A percentile compares a stretch with the other conserved stretches of the same genome.
phyloP scores from a whole-genome alignment of 2,329 filamentous ascomycete genomes.

The Arthrinium puccinioides region DNA sequence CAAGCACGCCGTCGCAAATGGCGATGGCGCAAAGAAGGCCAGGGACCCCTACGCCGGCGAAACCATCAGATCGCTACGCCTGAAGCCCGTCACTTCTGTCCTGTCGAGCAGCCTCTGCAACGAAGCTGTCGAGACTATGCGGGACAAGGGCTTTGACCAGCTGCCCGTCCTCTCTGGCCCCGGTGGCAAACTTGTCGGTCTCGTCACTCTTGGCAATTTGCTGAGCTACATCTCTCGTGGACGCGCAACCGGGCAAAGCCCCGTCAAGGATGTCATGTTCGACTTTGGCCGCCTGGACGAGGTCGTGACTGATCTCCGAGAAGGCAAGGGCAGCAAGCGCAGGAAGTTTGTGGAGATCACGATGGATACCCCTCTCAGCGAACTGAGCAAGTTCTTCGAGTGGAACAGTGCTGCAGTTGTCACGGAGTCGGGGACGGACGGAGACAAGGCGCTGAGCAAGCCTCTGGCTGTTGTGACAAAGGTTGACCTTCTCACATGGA shows the following conservation, averaged over 20 bases:
- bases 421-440: constrained; percentile 61
- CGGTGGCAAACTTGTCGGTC: constrained; percentile 70
- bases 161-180: constrained; percentile 75
- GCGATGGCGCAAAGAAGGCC: constrained; percentile 27
- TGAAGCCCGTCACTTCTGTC: constrained; percentile 91
- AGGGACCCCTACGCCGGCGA: constrained; percentile 68
- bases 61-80: constrained; percentile 73
- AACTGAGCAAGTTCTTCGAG: constrained; percentile 88
- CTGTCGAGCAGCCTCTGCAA: constrained; percentile 63
- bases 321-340: constrained; percentile 36
- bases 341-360: constrained; percentile 91
- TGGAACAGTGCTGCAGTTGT: constrained; percentile 97
- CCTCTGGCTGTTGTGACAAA: constrained; percentile 91
- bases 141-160: constrained; percentile 96
- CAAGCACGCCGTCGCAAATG: constrained; percentile 38
- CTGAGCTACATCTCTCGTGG: constrained; percentile 84
- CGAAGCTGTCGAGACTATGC: constrained; percentile 95
- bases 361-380: constrained; percentile 73
- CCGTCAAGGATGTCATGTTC: constrained; percentile 90
- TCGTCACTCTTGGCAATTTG: constrained; percentile 91
- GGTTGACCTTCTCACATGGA: constrained; percentile 88
- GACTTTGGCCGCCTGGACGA: constrained; percentile 84
- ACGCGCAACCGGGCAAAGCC: constrained; percentile 65
- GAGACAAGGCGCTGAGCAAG: constrained; percentile 51
- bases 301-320: constrained; percentile 78